Conservation (phyloP, 2,329 filamentous ascomycete species). For the Beauveria medogensis region DNA sequence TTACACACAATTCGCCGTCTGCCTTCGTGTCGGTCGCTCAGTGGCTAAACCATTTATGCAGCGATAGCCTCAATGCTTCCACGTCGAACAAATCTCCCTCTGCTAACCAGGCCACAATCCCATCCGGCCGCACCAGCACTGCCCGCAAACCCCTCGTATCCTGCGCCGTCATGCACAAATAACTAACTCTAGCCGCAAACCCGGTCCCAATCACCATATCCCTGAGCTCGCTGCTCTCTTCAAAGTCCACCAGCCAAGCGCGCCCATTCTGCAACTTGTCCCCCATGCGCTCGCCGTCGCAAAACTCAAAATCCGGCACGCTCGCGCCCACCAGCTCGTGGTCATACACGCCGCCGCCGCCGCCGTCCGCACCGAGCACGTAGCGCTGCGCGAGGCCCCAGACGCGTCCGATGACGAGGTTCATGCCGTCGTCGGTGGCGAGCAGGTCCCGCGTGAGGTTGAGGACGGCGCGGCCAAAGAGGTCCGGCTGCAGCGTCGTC, state of each 20-base stretch:
- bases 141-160: conserved; percentile 19
- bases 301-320: conserved; percentile 26
- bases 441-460: conserved; percentile 21
- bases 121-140: conserved; percentile 25
- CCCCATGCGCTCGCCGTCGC: conserved; percentile 21
- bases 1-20: not conserved
- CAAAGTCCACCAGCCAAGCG: conserved; percentile 23
- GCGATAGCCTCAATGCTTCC: conserved; percentile 9
- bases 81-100: conserved; percentile 16
- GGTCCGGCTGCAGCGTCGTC: conserved; percentile 20
- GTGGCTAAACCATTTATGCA: conserved; percentile 7
- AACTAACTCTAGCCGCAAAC: conserved; percentile 16
- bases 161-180: conserved; percentile 15
- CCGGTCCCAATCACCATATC: not conserved
- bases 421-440: conserved; percentile 22
- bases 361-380: conserved; percentile 15
- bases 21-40: not conserved
- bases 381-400: conserved; percentile 28
- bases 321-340: conserved; percentile 28
- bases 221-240: conserved; percentile 12
- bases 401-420: conserved; percentile 23
- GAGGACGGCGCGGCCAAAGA: conserved; percentile 19
- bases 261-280: conserved; percentile 20
- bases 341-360: not conserved
- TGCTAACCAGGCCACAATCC: conserved; percentile 24